Evolutionary conservation across 106 monocot species (phyloP).

Genomic region (Vanilla planifolia): DNA sequence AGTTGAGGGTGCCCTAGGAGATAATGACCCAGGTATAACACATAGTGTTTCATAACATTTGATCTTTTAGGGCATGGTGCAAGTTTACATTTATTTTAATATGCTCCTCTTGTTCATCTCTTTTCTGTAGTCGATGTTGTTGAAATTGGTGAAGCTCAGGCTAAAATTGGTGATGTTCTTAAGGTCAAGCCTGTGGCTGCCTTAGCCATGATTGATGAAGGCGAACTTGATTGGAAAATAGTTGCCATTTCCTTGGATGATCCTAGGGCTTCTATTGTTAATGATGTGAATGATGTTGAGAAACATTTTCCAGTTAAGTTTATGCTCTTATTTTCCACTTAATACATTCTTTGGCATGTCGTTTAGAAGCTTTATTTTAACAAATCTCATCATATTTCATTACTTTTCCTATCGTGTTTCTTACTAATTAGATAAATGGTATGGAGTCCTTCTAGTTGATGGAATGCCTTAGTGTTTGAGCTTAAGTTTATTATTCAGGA

Average conservation of each 20-base stretch:
- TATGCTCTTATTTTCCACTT: neutral
- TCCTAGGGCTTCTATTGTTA: constrained; percentile 87
- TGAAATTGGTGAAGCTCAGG: constrained; percentile 78
- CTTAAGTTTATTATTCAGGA: too few species aligned
- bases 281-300: constrained; percentile 89
- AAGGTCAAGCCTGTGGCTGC: constrained; percentile 88
- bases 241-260: constrained; percentile 95
- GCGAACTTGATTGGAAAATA: constrained; percentile 97
- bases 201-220: constrained; percentile 99
- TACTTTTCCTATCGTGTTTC: too few species aligned
- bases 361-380: too few species aligned
- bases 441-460: too few species aligned
- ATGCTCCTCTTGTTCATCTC: neutral
- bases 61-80: neutral
- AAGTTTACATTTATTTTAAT: neutral
- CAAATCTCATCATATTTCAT: too few species aligned
- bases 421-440: too few species aligned
- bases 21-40: constrained; percentile 85
- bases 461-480: too few species aligned
- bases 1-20: constrained; percentile 88
- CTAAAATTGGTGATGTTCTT: constrained; percentile 76
- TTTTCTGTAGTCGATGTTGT: constrained; percentile 86
- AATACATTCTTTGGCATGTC: neutral
- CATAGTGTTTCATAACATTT: neutral
- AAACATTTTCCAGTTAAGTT: constrained; percentile 82